Base-by-base conservation (phyloP, 257 asterid genomes). In the Rubia yunnanensis region DNA sequence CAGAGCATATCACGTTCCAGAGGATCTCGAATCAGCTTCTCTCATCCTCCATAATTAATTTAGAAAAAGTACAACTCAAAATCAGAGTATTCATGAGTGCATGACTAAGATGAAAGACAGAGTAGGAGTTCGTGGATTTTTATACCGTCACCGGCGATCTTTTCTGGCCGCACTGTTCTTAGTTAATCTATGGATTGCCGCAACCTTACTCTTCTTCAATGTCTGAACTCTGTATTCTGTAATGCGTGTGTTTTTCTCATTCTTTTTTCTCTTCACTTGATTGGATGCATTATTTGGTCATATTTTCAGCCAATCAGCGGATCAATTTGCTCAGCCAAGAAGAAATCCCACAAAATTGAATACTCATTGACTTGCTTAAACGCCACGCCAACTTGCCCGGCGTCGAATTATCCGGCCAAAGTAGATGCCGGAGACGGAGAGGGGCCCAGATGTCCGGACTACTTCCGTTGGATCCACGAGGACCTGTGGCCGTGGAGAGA, bases 401-500 rank as follows among this genome's bases (percentile, higher is more conserved):
- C 72, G n/a, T 4, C 20, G 5, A 0, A 4, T 44, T 14, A 14
- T 4, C 52, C 52, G 52, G 52, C 22, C 7, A 20, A 44, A 44
- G 52, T 3, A 14, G 52, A 15, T 4, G 22, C 4, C 8, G 52
- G 52, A 15, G 52, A 44, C 52, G 52, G 20, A 44, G 52, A 39
- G 22, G 58, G 65, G 0, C n/a, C 22, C 38, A 52, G 39, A 0
- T 78, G 82, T 34, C 82, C 82, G 2, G 82, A 78, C 5, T 78
- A 78, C 66, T 78, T 78, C 70, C 82, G 82, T 22, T 66, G 79
- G 79, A 74, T 78, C 63, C 71, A 78, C 4, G 73, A 74, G 13
- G 82, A 78, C 67, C 69, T 78, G 46, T 72, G 74, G 79, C 79
- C 79, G 15, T 78, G 82, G 82, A 78, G 67, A 22, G 82, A 78